These are phyloP conservation scores for Rugonectria rugulosa DNA, from an alignment of 2,329 filamentous ascomycete genomes.

Conservation along the genomic window DNA sequence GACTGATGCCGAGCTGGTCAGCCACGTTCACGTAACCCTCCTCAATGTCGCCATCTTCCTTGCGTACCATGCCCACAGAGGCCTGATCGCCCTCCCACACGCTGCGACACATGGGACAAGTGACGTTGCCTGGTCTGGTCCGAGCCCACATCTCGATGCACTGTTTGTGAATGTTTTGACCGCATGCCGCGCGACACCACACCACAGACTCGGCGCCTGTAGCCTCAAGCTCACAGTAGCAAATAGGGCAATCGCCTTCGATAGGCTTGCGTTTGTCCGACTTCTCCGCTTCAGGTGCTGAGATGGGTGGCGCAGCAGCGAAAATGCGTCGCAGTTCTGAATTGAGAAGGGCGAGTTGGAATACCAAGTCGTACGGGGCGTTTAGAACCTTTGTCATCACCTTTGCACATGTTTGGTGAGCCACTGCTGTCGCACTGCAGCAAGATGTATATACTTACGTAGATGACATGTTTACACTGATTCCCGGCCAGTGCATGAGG, in stretches of 20 bases:
- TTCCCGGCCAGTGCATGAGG: constrained; percentile 61
- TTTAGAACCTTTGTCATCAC: constrained; percentile 67
- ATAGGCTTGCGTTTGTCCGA: constrained; percentile 54
- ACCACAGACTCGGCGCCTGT: constrained; percentile 49
- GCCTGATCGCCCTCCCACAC: constrained; percentile 58
- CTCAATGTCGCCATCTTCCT: constrained; percentile 46
- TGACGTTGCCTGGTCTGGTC: constrained; percentile 55
- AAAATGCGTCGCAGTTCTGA: constrained; percentile 68
- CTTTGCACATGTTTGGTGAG: constrained; percentile 37
- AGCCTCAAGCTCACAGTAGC: constrained; percentile 56
- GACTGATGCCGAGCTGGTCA: constrained; percentile 64
- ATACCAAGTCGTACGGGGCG: constrained; percentile 62
- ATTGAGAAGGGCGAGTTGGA: constrained; percentile 67
- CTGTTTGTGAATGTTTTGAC: constrained; percentile 61
- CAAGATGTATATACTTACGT: constrained; percentile 47
- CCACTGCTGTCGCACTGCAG: accelerated
- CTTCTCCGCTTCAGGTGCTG: constrained; percentile 40
- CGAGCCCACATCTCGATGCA: constrained; percentile 64
- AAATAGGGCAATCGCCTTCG: constrained; percentile 66
- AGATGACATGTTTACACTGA: constrained; percentile 72
- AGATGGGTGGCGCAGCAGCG: constrained; percentile 59
- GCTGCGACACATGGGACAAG: constrained; percentile 69
- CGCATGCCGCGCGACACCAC: constrained; percentile 61
- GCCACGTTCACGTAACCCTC: constrained; percentile 72
- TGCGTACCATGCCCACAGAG: constrained; percentile 53